Percentiles rank a stretch among this genome's conserved stretches.
These are phyloP conservation scores for Salix viminalis DNA, from an alignment of 345 rosid species.

Conservation along the genomic window DNA sequence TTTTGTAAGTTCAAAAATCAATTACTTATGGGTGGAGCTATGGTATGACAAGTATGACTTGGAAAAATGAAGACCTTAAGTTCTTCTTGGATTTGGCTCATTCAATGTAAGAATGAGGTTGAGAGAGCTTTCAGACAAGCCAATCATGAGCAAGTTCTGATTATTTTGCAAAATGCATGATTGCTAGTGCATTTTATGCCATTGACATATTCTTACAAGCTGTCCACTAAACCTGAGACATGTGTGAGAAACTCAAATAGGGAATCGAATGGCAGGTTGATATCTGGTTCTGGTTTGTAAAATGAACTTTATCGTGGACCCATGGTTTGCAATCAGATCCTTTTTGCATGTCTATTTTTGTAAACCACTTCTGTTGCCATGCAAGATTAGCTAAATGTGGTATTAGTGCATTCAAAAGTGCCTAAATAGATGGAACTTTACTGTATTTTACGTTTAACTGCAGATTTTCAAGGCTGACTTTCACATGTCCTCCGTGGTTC, in stretches of 20 bases:
- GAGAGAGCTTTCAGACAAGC: not conserved
- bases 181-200: not conserved
- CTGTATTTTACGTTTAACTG: conserved; percentile 13
- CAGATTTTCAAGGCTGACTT: conserved; percentile 94
- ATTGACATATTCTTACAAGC: not conserved
- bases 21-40: not conserved
- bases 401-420: not conserved
- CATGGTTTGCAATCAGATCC: not conserved
- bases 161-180: not conserved
- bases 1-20: not conserved
- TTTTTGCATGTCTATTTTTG: not conserved
- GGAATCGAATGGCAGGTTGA: not conserved
- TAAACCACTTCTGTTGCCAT: not conserved
- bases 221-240: not conserved
- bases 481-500: conserved; percentile 92
- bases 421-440: not conserved
- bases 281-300: not conserved
- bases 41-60: not conserved
- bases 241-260: not conserved
- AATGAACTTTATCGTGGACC: not conserved
- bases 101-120: not conserved
- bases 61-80: not conserved
- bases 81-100: not conserved
- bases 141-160: not conserved
- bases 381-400: not conserved